A percentile compares a stretch with the other conserved stretches of the same genome.
phyloP scores from a whole-genome alignment of 768 basidiomycete species.

The Podaxis carcinomalis region DNA sequence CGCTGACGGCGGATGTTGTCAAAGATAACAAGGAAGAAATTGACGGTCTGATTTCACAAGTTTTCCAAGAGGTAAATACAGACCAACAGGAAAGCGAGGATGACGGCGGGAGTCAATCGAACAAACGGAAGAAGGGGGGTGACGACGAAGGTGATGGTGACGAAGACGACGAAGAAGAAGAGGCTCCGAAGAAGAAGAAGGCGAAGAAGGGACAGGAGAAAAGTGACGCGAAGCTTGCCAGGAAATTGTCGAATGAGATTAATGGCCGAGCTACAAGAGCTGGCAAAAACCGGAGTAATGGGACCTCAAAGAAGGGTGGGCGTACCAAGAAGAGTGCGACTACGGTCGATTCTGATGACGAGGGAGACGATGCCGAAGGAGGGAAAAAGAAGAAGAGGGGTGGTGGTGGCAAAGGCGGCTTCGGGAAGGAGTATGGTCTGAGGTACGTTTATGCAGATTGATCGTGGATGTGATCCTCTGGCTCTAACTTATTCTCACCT shows the following conservation, averaged over 20 bases:
- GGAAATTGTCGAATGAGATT: constrained; percentile 65
- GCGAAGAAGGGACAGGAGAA: constrained; percentile 44
- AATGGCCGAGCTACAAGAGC: constrained; percentile 57
- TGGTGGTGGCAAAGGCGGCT: constrained; percentile 62
- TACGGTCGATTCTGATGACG: constrained; percentile 50
- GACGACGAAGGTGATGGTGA: constrained; percentile 25
- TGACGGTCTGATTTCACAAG: constrained; percentile 60
- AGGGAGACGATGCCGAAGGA: constrained; percentile 38
- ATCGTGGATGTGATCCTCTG: neutral
- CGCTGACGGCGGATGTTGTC: constrained; percentile 54
- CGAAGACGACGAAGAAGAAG: constrained; percentile 29
- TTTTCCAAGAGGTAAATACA: constrained; percentile 57
- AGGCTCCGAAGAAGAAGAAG: constrained; percentile 43
- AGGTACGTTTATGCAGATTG: constrained; percentile 42
- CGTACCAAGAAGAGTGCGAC: constrained; percentile 52
- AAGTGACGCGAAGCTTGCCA: constrained; percentile 67
- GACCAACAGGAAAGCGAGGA: constrained; percentile 27
- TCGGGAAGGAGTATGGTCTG: constrained; percentile 70
- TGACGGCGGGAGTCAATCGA: constrained; percentile 28
- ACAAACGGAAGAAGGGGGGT: constrained; percentile 35
- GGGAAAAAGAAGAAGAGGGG: constrained; percentile 38
- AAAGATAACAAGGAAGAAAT: constrained; percentile 66
- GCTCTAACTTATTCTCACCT: constrained; percentile 10
- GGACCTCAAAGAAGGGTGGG: constrained; percentile 36
- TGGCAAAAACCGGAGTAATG: constrained; percentile 30